Percentiles rank a stretch among this genome's conserved stretches.
Conservation (phyloP, 192 early-diverging fungal species). For the Linderina pennispora region DNA sequence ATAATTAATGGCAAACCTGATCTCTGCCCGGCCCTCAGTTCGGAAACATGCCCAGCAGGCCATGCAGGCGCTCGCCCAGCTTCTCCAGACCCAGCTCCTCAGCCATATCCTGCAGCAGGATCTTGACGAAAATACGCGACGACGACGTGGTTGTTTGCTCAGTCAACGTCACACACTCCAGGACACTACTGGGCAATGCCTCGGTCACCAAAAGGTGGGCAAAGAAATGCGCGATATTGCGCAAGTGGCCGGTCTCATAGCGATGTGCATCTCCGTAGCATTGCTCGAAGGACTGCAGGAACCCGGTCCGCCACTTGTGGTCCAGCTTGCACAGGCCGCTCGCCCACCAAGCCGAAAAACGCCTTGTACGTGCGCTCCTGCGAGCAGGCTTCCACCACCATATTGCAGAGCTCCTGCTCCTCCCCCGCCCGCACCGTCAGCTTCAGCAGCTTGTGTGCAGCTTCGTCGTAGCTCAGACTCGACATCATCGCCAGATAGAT, state of each 20-base stretch:
- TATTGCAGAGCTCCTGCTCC: conserved; percentile 89
- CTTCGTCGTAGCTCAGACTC: conserved; percentile 90
- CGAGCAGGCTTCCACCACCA: conserved; percentile 96
- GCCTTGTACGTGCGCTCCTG: conserved; percentile 93
- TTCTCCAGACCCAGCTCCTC: conserved; percentile 77
- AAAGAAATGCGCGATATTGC: conserved; percentile 91
- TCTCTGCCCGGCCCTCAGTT: conserved; percentile 77
- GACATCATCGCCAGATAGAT: conserved; percentile 98
- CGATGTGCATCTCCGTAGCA: conserved; percentile 90
- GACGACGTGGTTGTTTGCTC: conserved; percentile 95
- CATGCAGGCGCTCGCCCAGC: conserved; percentile 65
- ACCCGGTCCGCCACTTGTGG: conserved; percentile 70
- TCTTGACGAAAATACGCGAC: conserved; percentile 96
- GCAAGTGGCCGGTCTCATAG: conserved; percentile 86
- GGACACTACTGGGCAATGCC: conserved; percentile 76
- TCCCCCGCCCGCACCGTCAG: conserved; percentile 77
- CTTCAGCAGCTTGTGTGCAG: conserved; percentile 90
- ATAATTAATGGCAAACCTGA: conserved; percentile 97
- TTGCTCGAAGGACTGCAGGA: conserved; percentile 70
- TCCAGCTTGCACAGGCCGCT: conserved; percentile 87
- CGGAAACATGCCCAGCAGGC: conserved; percentile 88
- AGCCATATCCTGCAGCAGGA: conserved; percentile 83
- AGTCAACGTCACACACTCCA: conserved; percentile 73
- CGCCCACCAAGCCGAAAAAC: conserved; percentile 90
- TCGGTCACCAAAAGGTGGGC: conserved; percentile 82